These are phyloP conservation scores for Suillus spraguei DNA, from an alignment of 768 basidiomycete genomes.

Conservation along the genomic window DNA sequence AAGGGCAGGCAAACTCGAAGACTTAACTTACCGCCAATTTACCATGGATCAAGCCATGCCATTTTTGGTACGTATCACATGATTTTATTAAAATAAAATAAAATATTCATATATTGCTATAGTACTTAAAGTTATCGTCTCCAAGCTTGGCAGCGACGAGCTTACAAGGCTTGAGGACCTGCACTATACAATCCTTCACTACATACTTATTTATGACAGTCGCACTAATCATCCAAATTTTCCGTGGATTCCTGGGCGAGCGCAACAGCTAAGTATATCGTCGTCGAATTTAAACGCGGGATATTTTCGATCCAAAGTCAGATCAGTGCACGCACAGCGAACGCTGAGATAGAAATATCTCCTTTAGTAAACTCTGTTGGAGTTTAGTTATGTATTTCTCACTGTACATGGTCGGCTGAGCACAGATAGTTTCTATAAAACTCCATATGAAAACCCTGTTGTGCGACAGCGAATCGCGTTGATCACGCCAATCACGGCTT, in stretches of 20 bases:
- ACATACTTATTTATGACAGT: not conserved
- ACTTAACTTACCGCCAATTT: slow-evolving; percentile 12
- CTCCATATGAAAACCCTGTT: not conserved
- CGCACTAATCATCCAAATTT: not conserved
- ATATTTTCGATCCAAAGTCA: not conserved
- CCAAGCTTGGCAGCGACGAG: not conserved
- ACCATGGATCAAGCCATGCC: not conserved
- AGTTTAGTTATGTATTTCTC: too few relatives aligned
- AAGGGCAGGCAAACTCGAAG: slow-evolving; percentile 7
- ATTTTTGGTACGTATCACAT: not conserved
- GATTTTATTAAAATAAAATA: not conserved
- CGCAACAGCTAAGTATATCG: not conserved
- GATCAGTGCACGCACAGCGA: not conserved
- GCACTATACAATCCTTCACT: not conserved
- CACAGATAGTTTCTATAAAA: not conserved
- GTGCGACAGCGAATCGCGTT: not conserved
- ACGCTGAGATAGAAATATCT: not conserved
- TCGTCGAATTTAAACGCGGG: not conserved
- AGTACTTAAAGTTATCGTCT: not conserved
- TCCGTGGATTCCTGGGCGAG: not conserved
- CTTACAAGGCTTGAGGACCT: not conserved
- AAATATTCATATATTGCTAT: not conserved
- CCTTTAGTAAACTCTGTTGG: not conserved
- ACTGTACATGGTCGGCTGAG: not conserved
- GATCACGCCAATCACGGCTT: not conserved